A percentile compares a stretch with the other conserved stretches of the same genome.
Conservation (phyloP, 768 basidiomycete genomes). For the Cantharellus cinnabarinus region DNA sequence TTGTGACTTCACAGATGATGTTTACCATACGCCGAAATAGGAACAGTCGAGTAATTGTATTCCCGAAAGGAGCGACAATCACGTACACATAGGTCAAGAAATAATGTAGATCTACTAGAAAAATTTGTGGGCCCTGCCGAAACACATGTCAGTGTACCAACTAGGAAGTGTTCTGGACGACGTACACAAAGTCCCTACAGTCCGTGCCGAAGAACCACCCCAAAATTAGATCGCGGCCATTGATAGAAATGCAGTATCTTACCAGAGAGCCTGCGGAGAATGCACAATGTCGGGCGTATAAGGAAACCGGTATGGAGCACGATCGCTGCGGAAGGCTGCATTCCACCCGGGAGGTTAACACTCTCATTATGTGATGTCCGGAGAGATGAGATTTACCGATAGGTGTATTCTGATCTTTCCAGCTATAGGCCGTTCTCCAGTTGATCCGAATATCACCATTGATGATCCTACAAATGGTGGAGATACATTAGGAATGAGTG, state of each 20-base stretch:
- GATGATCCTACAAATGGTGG: not conserved
- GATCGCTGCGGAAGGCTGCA: not conserved
- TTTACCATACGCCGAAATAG: too few species aligned
- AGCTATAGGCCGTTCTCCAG: not conserved
- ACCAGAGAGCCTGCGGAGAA: not conserved
- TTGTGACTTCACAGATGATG: too few species aligned
- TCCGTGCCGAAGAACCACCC: not conserved
- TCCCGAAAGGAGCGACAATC: too few species aligned
- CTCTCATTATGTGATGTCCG: too few species aligned
- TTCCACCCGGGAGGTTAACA: too few species aligned
- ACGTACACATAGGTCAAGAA: too few species aligned
- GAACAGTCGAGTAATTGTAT: too few species aligned
- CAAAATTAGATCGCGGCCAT: not conserved
- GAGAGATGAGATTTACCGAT: not conserved
- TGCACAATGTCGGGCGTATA: not conserved
- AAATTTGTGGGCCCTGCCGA: not conserved
- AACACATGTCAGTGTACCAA: not conserved
- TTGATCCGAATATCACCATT: not conserved
- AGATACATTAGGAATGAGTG: not conserved
- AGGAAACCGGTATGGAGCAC: not conserved
- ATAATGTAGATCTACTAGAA: not conserved
- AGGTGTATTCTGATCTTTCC: not conserved
- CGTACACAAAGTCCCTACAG: too few species aligned
- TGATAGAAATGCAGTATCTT: not conserved
- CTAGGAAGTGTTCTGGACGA: too few species aligned